Conservation (phyloP, 1,284 basidiomycete species). For the Tausonia pullulans region DNA sequence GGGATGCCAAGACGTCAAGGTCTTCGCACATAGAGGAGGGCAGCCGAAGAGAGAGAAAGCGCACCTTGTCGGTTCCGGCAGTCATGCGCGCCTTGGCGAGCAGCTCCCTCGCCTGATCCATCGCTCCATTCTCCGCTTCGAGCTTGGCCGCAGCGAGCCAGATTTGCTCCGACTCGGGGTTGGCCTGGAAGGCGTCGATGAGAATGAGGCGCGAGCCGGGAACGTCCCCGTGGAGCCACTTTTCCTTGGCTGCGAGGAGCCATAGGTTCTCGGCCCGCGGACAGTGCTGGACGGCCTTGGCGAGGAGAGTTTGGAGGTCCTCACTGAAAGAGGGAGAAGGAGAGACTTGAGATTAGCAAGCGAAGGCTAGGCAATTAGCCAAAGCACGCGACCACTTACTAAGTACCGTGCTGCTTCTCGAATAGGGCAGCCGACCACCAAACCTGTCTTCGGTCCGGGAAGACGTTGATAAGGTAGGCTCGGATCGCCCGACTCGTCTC, state of each 20-base stretch:
- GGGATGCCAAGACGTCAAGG: background rate
- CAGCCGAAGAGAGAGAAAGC: slow-evolving; percentile 24
- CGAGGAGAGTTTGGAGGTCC: slow-evolving; percentile 69
- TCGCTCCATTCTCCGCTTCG: slow-evolving; percentile 85
- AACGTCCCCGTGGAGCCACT: slow-evolving; percentile 80
- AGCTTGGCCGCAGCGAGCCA: slow-evolving; percentile 96
- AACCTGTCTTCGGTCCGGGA: slow-evolving; percentile 65
- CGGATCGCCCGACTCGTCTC: slow-evolving; percentile 77
- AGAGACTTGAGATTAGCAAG: background rate
- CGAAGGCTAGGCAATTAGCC: slow-evolving; percentile 1
- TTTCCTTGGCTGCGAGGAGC: slow-evolving; percentile 95
- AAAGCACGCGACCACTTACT: slow-evolving; percentile 35
- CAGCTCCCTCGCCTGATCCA: slow-evolving; percentile 71
- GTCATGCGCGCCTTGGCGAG: slow-evolving; percentile 77
- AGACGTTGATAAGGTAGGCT: slow-evolving; percentile 83
- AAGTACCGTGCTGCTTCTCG: slow-evolving; percentile 77
- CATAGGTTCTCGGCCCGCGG: slow-evolving; percentile 92
- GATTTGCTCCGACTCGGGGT: slow-evolving; percentile 92
- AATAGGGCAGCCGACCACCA: slow-evolving; percentile 87
- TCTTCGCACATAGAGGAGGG: background rate
- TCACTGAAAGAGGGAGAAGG: slow-evolving; percentile 40
- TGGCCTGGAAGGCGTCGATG: slow-evolving; percentile 81
- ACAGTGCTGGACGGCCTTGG: slow-evolving; percentile 72
- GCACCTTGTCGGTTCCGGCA: slow-evolving; percentile 77
- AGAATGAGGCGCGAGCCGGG: slow-evolving; percentile 75